Percentiles rank a stretch among this genome's conserved stretches.
These are phyloP conservation scores for Stagonosporopsis vannaccii DNA, from an alignment of 2,329 filamentous ascomycete species.

Conservation along the genomic window DNA sequence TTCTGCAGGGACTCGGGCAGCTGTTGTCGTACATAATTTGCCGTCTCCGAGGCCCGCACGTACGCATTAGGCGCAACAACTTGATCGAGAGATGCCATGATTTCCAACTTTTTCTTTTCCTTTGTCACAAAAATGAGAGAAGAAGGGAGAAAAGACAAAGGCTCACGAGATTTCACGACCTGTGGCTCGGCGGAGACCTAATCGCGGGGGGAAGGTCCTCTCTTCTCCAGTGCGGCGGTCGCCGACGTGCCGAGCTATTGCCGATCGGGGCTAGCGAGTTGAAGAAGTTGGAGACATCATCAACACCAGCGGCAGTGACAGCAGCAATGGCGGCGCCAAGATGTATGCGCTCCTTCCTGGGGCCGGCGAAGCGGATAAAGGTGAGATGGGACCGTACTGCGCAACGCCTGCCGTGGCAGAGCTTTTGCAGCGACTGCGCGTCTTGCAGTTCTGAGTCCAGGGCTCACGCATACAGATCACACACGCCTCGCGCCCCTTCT, in stretches of 20 bases:
- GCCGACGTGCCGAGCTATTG: slow-evolving; percentile 44
- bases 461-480: slow-evolving; percentile 38
- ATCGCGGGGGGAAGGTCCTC: slow-evolving; percentile 37
- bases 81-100: slow-evolving; percentile 18
- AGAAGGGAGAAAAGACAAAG: background rate
- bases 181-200: slow-evolving; percentile 3
- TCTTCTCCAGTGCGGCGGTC: slow-evolving; percentile 26
- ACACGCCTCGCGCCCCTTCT: slow-evolving; percentile 30
- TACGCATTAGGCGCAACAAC: slow-evolving; percentile 48
- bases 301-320: slow-evolving; percentile 22
- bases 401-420: background rate
- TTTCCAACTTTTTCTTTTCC: slow-evolving; percentile 6
- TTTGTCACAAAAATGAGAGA: background rate
- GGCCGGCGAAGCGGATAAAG: slow-evolving; percentile 53
- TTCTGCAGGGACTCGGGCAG: slow-evolving; percentile 60
- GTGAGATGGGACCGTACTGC: slow-evolving; percentile 32
- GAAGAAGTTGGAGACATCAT: slow-evolving; percentile 30
- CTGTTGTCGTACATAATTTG: slow-evolving; percentile 56
- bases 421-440: background rate
- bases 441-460: background rate
- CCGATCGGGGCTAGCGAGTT: slow-evolving; percentile 32
- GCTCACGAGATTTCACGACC: background rate
- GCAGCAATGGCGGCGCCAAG: slow-evolving; percentile 54
- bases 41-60: slow-evolving; percentile 58
- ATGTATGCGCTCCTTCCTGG: slow-evolving; percentile 54